Percentiles rank a stretch among this genome's conserved stretches.
Conservation (phyloP, 2,329 filamentous ascomycete species). For the Alternaria conjuncta region DNA sequence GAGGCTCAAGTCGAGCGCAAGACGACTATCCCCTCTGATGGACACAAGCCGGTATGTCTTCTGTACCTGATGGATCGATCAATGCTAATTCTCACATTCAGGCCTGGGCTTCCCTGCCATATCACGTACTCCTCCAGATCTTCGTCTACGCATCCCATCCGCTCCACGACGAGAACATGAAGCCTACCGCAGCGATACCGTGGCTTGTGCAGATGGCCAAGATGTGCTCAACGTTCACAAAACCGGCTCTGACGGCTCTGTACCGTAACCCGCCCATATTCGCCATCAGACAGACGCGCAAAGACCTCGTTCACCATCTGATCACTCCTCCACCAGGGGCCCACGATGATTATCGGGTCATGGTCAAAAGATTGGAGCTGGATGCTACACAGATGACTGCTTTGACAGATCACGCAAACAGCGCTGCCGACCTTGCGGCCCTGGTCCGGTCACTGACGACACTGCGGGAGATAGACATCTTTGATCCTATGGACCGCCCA, state of each 20-base stretch:
- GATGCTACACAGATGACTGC: conserved; percentile 67
- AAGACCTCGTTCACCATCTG: conserved; percentile 60
- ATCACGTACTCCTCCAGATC: conserved; percentile 72
- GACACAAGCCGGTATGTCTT: conserved; percentile 23
- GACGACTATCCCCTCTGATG: conserved; percentile 34
- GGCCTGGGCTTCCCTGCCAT: conserved; percentile 60
- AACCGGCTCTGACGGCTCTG: conserved; percentile 75
- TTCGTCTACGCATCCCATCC: conserved; percentile 71
- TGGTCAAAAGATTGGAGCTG: conserved; percentile 72
- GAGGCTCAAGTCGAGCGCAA: conserved; percentile 3
- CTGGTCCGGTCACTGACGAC: conserved; percentile 71
- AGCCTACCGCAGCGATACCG: conserved; percentile 53
- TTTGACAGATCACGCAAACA: conserved; percentile 60
- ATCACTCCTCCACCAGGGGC: conserved; percentile 51
- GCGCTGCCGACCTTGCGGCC: conserved; percentile 62
- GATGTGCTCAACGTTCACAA: conserved; percentile 67
- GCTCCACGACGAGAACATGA: conserved; percentile 57
- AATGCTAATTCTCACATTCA: conserved; percentile 26
- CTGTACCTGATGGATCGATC: not conserved
- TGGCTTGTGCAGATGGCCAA: conserved; percentile 72
- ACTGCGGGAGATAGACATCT: conserved; percentile 73
- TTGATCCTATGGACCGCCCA: conserved; percentile 70
- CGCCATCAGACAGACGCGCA: conserved; percentile 55
- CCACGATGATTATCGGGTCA: conserved; percentile 68
- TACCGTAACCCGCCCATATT: conserved; percentile 73